Percentiles rank a stretch among this genome's conserved stretches.
Conservation (phyloP, 108 stramenopile genomes). For the Pseudonitzschia multiseries region DNA sequence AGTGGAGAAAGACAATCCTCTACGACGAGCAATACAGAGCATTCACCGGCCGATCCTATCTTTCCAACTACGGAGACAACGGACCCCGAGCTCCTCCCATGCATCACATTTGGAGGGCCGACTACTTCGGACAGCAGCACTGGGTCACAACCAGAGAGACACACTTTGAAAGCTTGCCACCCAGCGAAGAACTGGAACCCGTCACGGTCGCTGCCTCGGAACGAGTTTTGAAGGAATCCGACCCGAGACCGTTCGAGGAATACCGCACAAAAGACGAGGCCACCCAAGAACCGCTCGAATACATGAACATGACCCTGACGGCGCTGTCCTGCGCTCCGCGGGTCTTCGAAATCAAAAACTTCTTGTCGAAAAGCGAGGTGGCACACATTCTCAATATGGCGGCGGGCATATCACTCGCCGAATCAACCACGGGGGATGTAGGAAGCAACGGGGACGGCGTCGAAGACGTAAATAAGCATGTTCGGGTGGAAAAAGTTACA, state of each 20-base stretch:
- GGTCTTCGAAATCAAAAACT: slow-evolving; percentile 85
- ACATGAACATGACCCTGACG: slow-evolving; percentile 76
- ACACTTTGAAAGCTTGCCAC: slow-evolving; percentile 59
- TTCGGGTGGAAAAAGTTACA: slow-evolving; percentile 18
- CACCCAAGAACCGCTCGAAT: neutral
- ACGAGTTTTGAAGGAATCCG: slow-evolving; percentile 43
- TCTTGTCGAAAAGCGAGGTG: slow-evolving; percentile 78
- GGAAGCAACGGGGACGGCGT: slow-evolving; percentile 25
- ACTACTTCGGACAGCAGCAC: slow-evolving; percentile 83
- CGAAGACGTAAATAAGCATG: slow-evolving; percentile 12
- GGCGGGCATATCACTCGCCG: slow-evolving; percentile 43
- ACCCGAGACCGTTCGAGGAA: slow-evolving; percentile 56
- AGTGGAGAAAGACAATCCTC: slow-evolving; percentile 42
- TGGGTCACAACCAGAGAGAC: slow-evolving; percentile 79
- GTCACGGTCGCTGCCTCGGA: slow-evolving; percentile 12
- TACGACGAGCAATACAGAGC: slow-evolving; percentile 63
- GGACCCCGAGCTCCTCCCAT: slow-evolving; percentile 46
- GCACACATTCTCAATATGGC: slow-evolving; percentile 82
- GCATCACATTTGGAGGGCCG: slow-evolving; percentile 76
- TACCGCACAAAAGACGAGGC: slow-evolving; percentile 53
- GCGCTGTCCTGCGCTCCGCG: slow-evolving; percentile 73
- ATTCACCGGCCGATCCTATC: slow-evolving; percentile 61
- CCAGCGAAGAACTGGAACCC: slow-evolving; percentile 39
- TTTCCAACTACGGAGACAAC: slow-evolving; percentile 44
- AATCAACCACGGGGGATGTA: slow-evolving; percentile 57